Evolutionary conservation across 768 basidiomycete species (phyloP).

Genomic region (Mycena haematopus): DNA sequence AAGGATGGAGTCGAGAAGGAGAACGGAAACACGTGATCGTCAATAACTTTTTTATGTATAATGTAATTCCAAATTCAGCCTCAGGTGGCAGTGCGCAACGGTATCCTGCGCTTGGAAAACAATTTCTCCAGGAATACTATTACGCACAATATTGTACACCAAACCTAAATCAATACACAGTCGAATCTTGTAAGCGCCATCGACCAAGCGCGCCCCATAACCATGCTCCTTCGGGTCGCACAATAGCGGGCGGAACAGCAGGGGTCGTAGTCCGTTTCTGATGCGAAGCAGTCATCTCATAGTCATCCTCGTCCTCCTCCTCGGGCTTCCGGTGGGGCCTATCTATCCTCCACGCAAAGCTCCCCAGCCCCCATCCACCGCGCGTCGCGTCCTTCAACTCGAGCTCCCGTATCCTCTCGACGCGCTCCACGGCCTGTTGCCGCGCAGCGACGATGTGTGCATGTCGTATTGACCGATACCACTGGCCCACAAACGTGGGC

Average conservation of each 20-base stretch:
- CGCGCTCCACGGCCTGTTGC: slow-evolving; percentile 72
- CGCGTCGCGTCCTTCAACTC: slow-evolving; percentile 46
- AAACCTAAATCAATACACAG: slow-evolving; percentile 55
- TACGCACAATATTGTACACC: slow-evolving; percentile 14
- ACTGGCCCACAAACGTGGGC: slow-evolving; percentile 52
- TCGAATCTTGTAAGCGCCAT: slow-evolving; percentile 82
- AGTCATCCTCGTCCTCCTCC: slow-evolving; percentile 31
- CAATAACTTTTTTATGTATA: no score
- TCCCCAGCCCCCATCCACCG: slow-evolving; percentile 78
- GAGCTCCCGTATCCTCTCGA: slow-evolving; percentile 68
- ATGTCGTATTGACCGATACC: slow-evolving; percentile 67
- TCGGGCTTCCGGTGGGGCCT: slow-evolving; percentile 28
- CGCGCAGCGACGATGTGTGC: slow-evolving; percentile 75
- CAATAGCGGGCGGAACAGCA: slow-evolving; percentile 15
- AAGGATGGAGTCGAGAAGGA: neutral
- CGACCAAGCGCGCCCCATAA: slow-evolving; percentile 82
- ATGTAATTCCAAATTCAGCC: no score
- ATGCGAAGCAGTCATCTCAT: slow-evolving; percentile 27
- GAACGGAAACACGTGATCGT: neutral
- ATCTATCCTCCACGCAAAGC: slow-evolving; percentile 55
- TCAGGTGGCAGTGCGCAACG: no score
- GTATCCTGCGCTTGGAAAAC: no score
- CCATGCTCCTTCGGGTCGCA: slow-evolving; percentile 58
- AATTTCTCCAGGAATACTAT: neutral
- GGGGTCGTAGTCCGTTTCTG: slow-evolving; percentile 18